Evolutionary conservation across 148 eudicot species (phyloP).

Genomic region (Vaccinium macrocarpon): DNA sequence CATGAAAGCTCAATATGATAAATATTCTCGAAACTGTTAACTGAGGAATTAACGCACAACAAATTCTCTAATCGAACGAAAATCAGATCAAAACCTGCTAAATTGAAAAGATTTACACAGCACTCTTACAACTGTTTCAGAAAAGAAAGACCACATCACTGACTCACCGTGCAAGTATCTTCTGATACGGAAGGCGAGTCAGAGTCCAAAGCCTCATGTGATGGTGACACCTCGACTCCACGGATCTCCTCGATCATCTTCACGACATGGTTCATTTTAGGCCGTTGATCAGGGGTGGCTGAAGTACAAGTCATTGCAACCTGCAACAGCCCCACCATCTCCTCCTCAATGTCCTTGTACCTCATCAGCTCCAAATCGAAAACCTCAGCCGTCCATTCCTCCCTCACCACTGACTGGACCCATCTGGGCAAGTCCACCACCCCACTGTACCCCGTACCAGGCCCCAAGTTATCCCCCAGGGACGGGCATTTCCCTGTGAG

Average conservation of each 20-base stretch:
- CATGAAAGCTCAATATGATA: background rate
- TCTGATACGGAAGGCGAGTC: constrained; percentile 63
- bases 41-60: background rate
- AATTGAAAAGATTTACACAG: background rate
- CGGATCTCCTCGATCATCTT: constrained; percentile 79
- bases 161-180: constrained; percentile 47
- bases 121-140: constrained; percentile 17
- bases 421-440: constrained; percentile 81
- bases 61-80: background rate
- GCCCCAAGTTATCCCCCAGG: constrained; percentile 51
- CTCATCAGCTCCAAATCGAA: constrained; percentile 96
- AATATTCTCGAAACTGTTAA: constrained; percentile 8
- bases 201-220: constrained; percentile 46
- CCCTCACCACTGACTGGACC: constrained; percentile 94
- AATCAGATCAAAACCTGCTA: constrained; percentile 2
- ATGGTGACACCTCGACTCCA: constrained; percentile 65
- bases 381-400: constrained; percentile 98
- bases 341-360: constrained; percentile 90
- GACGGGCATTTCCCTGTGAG: constrained; percentile 90
- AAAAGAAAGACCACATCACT: constrained; percentile 23
- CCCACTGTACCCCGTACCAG: constrained; percentile 47
- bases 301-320: constrained; percentile 77
- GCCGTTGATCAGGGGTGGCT: constrained; percentile 64
- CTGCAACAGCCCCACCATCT: constrained; percentile 89
- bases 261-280: constrained; percentile 62